Evolutionary conservation across 2,329 filamentous ascomycete species (phyloP).

Genomic region (Stemphylium beticola): DNA sequence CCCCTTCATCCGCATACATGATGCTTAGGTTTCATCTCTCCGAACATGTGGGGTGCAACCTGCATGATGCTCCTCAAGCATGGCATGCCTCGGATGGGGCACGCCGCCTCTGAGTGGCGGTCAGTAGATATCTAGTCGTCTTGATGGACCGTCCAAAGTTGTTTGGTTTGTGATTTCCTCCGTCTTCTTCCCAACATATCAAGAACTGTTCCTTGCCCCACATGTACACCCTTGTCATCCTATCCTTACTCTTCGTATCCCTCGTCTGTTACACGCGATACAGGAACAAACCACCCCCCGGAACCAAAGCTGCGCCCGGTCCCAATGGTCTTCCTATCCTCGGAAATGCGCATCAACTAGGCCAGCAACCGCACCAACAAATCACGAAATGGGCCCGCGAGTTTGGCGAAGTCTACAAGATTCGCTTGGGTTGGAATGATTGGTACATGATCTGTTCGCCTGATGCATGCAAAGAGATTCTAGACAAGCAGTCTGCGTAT

Average conservation of each 20-base stretch:
- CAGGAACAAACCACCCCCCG: conserved; percentile 21
- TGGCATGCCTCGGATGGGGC: neutral
- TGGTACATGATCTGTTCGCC: conserved; percentile 56
- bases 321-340: conserved; percentile 36
- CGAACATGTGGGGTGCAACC: conserved; percentile 20
- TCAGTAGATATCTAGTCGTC: no score
- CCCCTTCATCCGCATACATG: neutral
- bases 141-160: no score
- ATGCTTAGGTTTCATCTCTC: conserved; percentile 4
- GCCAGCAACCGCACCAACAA: conserved; percentile 37
- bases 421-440: conserved; percentile 54
- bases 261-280: conserved; percentile 20
- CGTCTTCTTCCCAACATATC: neutral
- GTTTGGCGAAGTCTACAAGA: conserved; percentile 56
- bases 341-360: conserved; percentile 40
- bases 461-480: conserved; percentile 53
- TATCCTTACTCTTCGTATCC: conserved; percentile 16
- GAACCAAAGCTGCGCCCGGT: conserved; percentile 27
- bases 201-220: conserved; percentile 13
- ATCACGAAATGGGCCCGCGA: conserved; percentile 48
- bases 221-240: conserved; percentile 25
- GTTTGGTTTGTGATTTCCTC: neutral
- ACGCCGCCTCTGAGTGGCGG: no score
- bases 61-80: conserved; percentile 6
- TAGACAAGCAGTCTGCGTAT: conserved; percentile 50